Evolutionary conservation across 2,329 filamentous ascomycete genomes (phyloP).

Genomic region (Huntiella abstrusa): DNA sequence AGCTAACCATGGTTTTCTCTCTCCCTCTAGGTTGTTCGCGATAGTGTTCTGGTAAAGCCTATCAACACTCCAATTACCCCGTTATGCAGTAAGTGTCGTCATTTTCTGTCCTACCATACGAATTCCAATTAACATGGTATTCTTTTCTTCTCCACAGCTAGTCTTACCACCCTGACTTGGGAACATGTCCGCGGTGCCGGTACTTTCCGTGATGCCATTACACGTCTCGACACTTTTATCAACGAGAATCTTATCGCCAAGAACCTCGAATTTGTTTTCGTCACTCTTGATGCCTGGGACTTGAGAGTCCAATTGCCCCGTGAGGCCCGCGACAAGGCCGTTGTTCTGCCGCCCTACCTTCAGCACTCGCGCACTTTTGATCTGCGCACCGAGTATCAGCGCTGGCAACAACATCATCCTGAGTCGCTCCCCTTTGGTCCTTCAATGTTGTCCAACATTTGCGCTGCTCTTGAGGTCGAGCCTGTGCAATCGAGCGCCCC

Average conservation of each 20-base stretch:
- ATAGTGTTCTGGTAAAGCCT: conserved; percentile 92
- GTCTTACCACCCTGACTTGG: conserved; percentile 92
- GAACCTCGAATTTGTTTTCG: conserved; percentile 93
- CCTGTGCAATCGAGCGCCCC: conserved; percentile 92
- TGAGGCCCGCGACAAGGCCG: conserved; percentile 94
- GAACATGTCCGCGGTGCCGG: conserved; percentile 96
- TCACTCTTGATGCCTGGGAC: conserved; percentile 96
- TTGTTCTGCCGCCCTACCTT: conserved; percentile 86
- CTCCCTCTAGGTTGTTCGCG: conserved; percentile 62
- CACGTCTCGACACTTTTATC: conserved; percentile 84
- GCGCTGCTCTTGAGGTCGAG: conserved; percentile 92
- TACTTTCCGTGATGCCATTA: conserved; percentile 90
- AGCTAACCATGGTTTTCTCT: neutral
- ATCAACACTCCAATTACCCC: conserved; percentile 98
- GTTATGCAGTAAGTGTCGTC: conserved; percentile 60
- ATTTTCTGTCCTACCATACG: conserved; percentile 1
- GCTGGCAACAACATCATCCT: conserved; percentile 96
- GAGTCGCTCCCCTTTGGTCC: conserved; percentile 94
- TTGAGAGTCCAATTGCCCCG: conserved; percentile 91
- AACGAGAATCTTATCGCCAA: conserved; percentile 78
- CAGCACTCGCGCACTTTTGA: conserved; percentile 97
- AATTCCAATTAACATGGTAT: conserved; percentile 5
- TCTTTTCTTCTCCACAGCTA: conserved; percentile 37
- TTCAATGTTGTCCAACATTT: conserved; percentile 91
- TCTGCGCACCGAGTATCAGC: conserved; percentile 88